Evolutionary conservation across 164 flowering plant genomes (phyloP), one percentile per base, ranked within the genome.

Genomic region (Stephania japonica): DNA sequence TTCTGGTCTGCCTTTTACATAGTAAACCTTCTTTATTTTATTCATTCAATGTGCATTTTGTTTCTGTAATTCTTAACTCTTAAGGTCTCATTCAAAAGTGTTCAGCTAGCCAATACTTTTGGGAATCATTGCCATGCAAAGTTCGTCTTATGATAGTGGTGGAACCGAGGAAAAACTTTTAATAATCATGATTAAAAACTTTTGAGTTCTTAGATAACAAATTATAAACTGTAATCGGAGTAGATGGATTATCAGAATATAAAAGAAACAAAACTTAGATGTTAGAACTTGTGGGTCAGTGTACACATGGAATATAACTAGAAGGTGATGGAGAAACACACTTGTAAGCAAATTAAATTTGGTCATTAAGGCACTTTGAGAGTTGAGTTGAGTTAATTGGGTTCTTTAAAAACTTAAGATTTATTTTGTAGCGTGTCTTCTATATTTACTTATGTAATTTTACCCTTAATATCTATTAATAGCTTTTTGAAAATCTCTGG

Each of bases 1-100:
- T 19, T 80, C 90, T 68, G 95, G 99, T 93, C 70, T 67, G 79
- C 27, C 26, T 68, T 67, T 23, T 68, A 5, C 19, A 41, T 67
- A 68, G 14, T 25, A n/a, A 1, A 42, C 6, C 6, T 71, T 26
- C 19, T 32, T 53, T 38, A 56, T 70, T 49, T 41, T 6, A 42
- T 14, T 23, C 21, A 18, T 67, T 5, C 38, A 26, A 24, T 41
- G 70, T 19, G 8, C 42, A 32, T 26, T 10, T 27, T 27, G 14
- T 38, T 41, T 14, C 21, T 67, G 44, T 41, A 38, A 8, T n/a
- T 16, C 7, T 56, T 59, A 18, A 18, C 24, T 59, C 63, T 56
- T 18, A 59, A n/a, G 19, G 53, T 9, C 53, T 47, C 53, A 11
- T 47, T 47, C 13, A 7, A 4, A 47, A 47, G 53, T 47, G 53